These are phyloP conservation scores for Teunomyces stri DNA, from an alignment of 805 yeast species.

Conservation along the genomic window DNA sequence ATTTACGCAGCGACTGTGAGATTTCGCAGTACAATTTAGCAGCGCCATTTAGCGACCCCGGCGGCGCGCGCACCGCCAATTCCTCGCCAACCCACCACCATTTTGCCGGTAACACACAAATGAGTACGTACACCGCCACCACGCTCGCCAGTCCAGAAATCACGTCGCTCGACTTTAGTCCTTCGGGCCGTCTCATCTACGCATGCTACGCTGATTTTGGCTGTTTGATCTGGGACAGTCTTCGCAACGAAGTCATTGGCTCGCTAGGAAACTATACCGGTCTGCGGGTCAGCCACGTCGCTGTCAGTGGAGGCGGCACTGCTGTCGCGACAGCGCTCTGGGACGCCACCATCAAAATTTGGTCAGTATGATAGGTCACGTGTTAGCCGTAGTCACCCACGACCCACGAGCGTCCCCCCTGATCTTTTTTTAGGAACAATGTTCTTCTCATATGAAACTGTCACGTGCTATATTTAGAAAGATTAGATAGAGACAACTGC, in stretches of 20 bases:
- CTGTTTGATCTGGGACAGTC: conserved; percentile 74
- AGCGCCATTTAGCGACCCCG: conserved; percentile 5
- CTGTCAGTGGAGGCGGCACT: conserved; percentile 68
- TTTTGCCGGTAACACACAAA: too few species aligned
- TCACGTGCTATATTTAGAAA: too few species aligned
- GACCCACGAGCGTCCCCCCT: too few species aligned
- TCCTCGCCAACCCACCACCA: too few species aligned
- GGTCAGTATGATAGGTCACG: conserved; percentile 37
- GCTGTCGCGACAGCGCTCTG: conserved; percentile 79
- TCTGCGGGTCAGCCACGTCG: conserved; percentile 60
- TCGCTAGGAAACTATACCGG: conserved; percentile 58
- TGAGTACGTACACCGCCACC: conserved; percentile 2
- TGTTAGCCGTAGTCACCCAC: too few species aligned
- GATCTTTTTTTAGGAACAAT: too few species aligned
- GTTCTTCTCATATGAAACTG: too few species aligned
- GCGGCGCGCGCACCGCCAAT: not conserved
- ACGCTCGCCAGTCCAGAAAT: conserved; percentile 64
- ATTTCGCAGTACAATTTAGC: conserved; percentile 47
- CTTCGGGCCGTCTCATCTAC: conserved; percentile 71
- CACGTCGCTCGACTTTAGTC: conserved; percentile 67
- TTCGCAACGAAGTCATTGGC: conserved; percentile 65
- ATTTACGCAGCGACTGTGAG: conserved; percentile 73
- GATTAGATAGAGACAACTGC: too few species aligned
- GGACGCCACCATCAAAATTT: conserved; percentile 70
- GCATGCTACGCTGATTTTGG: conserved; percentile 75